phyloP scores from a whole-genome alignment of 192 early-diverging fungal genomes.

The Podila horticola region DNA sequence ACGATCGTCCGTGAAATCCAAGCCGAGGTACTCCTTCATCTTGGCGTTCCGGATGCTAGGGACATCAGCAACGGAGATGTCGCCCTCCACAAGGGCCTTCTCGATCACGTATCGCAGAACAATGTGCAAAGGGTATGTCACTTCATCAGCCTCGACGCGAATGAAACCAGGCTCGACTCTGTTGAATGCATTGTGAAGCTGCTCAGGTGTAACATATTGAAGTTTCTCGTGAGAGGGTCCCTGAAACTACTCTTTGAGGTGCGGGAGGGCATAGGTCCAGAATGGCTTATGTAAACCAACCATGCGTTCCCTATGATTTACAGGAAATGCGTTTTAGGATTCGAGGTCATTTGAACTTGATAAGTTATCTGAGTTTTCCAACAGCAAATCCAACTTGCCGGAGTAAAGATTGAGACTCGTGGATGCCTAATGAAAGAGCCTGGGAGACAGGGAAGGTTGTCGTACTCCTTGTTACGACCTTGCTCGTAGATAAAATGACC shows the following conservation, averaged over 20 bases:
- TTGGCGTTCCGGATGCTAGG: constrained; percentile 48
- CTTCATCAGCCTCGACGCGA: constrained; percentile 55
- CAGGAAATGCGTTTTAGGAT: too few relatives aligned
- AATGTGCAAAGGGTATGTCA: constrained; percentile 52
- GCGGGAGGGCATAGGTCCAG: constrained; percentile 45
- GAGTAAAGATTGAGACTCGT: constrained; percentile 53
- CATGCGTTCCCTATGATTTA: constrained; percentile 41
- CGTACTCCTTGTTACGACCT: constrained; percentile 41
- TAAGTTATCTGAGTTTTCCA: too few relatives aligned
- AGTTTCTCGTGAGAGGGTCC: constrained; percentile 21
- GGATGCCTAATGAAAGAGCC: constrained; percentile 45
- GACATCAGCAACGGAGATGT: constrained; percentile 42
- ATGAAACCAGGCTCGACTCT: constrained; percentile 37
- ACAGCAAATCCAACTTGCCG: too few relatives aligned
- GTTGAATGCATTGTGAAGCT: constrained; percentile 52
- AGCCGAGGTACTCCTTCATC: constrained; percentile 54
- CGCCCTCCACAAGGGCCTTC: constrained; percentile 34
- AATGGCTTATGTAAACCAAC: constrained; percentile 42
- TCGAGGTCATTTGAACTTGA: too few relatives aligned
- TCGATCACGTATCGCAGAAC: constrained; percentile 54
- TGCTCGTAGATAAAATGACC: constrained; percentile 56
- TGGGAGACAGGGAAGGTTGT: constrained; percentile 27
- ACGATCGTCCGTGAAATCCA: constrained; percentile 38
- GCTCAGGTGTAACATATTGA: constrained; percentile 11
- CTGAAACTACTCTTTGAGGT: constrained; percentile 41